Base-by-base conservation (phyloP, 352 stramenopile species). In the Phytophthora aleatoria region DNA sequence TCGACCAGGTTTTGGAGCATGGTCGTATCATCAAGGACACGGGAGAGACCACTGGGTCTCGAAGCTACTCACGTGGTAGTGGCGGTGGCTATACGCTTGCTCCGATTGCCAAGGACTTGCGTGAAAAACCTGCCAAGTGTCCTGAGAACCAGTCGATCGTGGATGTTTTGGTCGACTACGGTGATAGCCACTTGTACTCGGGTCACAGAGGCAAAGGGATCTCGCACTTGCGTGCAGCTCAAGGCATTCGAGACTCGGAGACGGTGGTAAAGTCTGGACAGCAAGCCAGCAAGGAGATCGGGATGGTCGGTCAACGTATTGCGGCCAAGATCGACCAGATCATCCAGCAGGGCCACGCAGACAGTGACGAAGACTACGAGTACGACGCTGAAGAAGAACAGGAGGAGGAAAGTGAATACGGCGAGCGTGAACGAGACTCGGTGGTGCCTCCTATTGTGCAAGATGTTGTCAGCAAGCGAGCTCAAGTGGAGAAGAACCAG, bases 261-360 rank as follows among this genome's bases (percentile, higher is more conserved):
- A 59, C 65, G 7, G 53, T 77, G 27, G 76, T 94, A 43, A 86
- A 70, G 59, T 83, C 74, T 15, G 74, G 76, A 1, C 55, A 58
- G 10, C 78, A 91, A 49, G 85, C 85, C 0, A 81, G 56, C 31
- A 63, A 74, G 33, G 71, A 82, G 50, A 82, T 94, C 24, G 69
- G 57, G 10, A 87, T 90, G 73, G 81, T 94, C 1, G 85, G 85
- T 36, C 51, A 73, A 26, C 50, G 68, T 2, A 74, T 92, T 26
- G 78, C 79, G 1, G 66, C 72, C 33, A 94, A 92, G 61, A 83
- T 94, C 13, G 78, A 92, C 44, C 85, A 92, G 70, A 94, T 94
- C 56, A 57, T 94, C 20, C 50, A 79, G 11, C 68, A 90, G 0
- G 85, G 83, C 0, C 79, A 94, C 45, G 85, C 83, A 7, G 85